Conservation (phyloP, 148 eudicot genomes). For the Chenopodium berlandieri region DNA sequence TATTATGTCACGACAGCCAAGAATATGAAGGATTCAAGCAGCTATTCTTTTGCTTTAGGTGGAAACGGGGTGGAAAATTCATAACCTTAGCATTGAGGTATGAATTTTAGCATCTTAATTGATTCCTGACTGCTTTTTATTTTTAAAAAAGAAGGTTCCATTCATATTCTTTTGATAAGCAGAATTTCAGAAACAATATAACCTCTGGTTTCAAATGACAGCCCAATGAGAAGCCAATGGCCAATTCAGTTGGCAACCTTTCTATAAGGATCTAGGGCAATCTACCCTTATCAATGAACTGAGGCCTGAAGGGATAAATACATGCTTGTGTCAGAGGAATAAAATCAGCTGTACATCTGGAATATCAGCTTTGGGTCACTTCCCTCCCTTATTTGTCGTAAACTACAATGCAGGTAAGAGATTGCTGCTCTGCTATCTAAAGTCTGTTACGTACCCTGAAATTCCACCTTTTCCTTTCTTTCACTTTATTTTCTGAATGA, state of each 20-base stretch:
- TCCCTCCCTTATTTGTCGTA: not conserved
- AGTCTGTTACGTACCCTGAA: not conserved
- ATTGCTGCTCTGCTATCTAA: not conserved
- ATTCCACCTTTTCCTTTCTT: not conserved
- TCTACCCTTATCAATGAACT: slow-evolving; percentile 8
- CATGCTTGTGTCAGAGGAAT: slow-evolving; percentile 4
- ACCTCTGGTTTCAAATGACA: not conserved
- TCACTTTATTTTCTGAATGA: not conserved
- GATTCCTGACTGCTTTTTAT: slow-evolving; percentile 7
- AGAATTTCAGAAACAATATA: not conserved
- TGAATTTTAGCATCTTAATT: not conserved
- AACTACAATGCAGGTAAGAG: not conserved
- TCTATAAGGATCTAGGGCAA: not conserved
- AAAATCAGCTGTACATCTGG: slow-evolving; percentile 11
- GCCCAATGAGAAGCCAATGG: slow-evolving; percentile 17
- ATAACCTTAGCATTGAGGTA: not conserved
- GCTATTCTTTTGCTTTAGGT: not conserved
- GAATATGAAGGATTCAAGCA: not conserved
- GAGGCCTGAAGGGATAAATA: not conserved
- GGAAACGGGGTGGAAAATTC: not conserved
- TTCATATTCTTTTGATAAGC: not conserved
- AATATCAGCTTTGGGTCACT: slow-evolving; percentile 4
- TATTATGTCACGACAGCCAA: not conserved
- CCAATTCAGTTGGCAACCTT: slow-evolving; percentile 1
- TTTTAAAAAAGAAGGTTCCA: slow-evolving; percentile 1